These are phyloP conservation scores for Akanthomyces uredinophilus DNA, from an alignment of 2,329 filamentous ascomycete genomes.

Conservation along the genomic window DNA sequence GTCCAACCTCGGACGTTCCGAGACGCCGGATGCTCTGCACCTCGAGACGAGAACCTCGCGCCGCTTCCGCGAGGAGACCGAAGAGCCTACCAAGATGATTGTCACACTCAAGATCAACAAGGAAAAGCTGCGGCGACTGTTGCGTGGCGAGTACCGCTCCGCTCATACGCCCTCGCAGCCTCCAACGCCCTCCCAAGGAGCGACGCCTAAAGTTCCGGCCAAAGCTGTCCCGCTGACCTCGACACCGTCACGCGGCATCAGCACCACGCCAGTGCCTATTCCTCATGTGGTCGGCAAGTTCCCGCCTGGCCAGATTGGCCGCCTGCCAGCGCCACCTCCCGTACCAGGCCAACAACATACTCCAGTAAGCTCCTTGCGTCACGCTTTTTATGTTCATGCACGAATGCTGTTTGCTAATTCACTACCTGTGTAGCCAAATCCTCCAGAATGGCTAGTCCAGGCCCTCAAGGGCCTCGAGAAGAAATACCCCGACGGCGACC, in stretches of 20 bases:
- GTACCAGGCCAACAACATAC: conserved; percentile 51
- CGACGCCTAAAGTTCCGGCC: conserved; percentile 25
- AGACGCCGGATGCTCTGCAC: conserved; percentile 75
- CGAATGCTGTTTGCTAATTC: background rate
- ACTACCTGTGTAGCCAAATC: conserved; percentile 58
- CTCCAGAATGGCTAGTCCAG: conserved; percentile 77
- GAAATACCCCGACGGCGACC: conserved; percentile 67
- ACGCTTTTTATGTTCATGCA: background rate
- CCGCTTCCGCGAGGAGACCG: conserved; percentile 70
- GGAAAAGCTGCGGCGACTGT: conserved; percentile 64
- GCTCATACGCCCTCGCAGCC: conserved; percentile 31
- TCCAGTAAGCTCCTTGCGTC: conserved; percentile 49
- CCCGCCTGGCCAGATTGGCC: conserved; percentile 55
- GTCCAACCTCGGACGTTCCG: conserved; percentile 74
- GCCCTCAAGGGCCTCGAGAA: conserved; percentile 67
- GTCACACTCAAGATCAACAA: conserved; percentile 71
- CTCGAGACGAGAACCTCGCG: conserved; percentile 68
- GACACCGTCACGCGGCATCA: conserved; percentile 33
- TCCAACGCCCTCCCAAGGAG: conserved; percentile 29
- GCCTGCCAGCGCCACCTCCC: conserved; percentile 62
- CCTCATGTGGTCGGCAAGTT: conserved; percentile 27
- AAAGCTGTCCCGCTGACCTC: conserved; percentile 31
- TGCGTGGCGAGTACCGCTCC: conserved; percentile 49
- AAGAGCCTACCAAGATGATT: conserved; percentile 63
- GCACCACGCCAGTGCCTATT: conserved; percentile 28